phyloP scores from a whole-genome alignment of 345 rosid species.

The Brassica incana region DNA sequence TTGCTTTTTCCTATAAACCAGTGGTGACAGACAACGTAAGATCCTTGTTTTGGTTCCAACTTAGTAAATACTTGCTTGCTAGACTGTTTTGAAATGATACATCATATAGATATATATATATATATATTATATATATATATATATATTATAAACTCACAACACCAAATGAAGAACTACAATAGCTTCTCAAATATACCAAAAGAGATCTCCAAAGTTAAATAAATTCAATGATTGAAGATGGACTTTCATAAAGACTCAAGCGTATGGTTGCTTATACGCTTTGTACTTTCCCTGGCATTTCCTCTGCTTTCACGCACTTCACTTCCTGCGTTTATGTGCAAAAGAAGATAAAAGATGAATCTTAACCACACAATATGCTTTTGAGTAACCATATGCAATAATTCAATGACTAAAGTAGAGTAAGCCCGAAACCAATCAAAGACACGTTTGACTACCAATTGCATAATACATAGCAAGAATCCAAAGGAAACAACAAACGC shows the following conservation, averaged over 20 bases:
- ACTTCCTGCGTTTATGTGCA: conserved; percentile 20
- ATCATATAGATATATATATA: background rate
- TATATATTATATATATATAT: too few relatives aligned
- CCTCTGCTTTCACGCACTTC: conserved; percentile 25
- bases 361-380: background rate
- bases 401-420: background rate
- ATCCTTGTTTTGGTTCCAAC: background rate
- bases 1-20: background rate
- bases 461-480: background rate
- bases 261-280: conserved; percentile 27
- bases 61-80: background rate
- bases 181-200: background rate
- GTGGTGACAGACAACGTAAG: background rate
- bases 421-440: background rate
- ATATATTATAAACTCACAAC: background rate
- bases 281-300: conserved; percentile 35
- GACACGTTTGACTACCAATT: background rate
- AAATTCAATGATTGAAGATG: conserved; percentile 15
- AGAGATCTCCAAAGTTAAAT: conserved; percentile 12
- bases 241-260: conserved; percentile 17
- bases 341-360: background rate
- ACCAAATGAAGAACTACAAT: background rate
- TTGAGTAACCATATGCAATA: background rate
- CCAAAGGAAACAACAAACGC: background rate
- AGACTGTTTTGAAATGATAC: background rate